Evolutionary conservation across 208 protist species (phyloP).

Genomic region (Leishmania lainsoni): DNA sequence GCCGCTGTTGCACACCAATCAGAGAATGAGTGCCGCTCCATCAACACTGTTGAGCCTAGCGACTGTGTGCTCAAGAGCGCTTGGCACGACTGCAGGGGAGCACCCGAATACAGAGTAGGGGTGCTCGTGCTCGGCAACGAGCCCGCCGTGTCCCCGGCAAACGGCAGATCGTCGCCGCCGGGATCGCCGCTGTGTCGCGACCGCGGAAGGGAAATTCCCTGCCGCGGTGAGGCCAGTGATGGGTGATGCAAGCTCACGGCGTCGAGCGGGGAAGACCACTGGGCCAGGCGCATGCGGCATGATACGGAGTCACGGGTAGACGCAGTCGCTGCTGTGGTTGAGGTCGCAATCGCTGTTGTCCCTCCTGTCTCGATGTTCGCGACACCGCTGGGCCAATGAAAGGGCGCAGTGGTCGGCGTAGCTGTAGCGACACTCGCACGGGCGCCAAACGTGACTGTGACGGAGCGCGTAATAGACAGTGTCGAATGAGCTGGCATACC

Average conservation of each 20-base stretch:
- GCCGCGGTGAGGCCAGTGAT: not conserved
- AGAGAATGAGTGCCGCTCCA: conserved; percentile 1
- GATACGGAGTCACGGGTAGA: not conserved
- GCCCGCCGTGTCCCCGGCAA: not conserved
- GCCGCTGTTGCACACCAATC: not conserved
- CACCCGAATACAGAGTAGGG: not conserved
- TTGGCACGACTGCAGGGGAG: not conserved
- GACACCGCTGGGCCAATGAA: not conserved
- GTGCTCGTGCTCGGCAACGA: not conserved
- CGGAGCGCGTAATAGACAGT: not conserved
- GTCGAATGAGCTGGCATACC: not conserved
- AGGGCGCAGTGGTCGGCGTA: not conserved
- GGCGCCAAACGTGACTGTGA: not conserved
- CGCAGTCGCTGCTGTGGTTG: not conserved
- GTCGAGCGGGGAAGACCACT: not conserved
- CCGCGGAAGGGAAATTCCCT: not conserved
- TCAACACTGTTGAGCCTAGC: not conserved
- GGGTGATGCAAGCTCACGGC: not conserved
- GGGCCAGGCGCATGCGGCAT: not conserved
- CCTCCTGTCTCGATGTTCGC: not conserved
- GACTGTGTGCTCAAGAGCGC: not conserved
- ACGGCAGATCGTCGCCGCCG: not conserved
- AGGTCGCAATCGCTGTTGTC: not conserved
- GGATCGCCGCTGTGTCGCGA: not conserved
- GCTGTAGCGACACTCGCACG: not conserved